Conservation (phyloP, 1,284 basidiomycete genomes). For the Sanghuangporus baumii region DNA sequence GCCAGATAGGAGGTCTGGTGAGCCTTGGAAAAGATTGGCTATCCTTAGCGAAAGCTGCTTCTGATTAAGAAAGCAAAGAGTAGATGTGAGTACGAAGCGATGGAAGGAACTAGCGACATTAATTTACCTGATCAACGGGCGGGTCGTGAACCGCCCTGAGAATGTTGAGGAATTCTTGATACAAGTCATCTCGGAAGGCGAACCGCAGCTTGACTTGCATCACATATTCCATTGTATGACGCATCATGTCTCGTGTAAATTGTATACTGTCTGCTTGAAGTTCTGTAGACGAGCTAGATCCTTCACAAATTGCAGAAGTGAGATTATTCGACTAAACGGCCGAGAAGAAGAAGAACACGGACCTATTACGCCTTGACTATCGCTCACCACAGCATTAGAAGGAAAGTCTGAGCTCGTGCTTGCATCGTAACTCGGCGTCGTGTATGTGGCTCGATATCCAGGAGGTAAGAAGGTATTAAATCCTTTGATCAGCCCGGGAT, state of each 20-base stretch:
- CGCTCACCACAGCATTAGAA: constrained; percentile 58
- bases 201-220: constrained; percentile 97
- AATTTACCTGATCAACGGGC: constrained; percentile 68
- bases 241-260: constrained; percentile 9
- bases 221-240: constrained; percentile 72
- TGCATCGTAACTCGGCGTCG: constrained; percentile 47
- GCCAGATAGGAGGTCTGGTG: constrained; percentile 85
- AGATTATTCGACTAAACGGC: neutral
- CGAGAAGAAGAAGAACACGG: neutral
- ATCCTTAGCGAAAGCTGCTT: constrained; percentile 82
- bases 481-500: constrained; percentile 88
- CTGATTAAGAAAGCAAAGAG: constrained; percentile 29
- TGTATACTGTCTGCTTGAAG: neutral
- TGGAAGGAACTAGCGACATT: constrained; percentile 36
- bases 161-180: constrained; percentile 92
- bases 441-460: constrained; percentile 89
- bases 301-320: neutral
- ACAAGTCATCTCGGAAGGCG: constrained; percentile 79
- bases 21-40: constrained; percentile 80
- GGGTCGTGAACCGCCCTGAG: constrained; percentile 59
- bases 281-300: neutral
- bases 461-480: constrained; percentile 97
- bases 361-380: neutral
- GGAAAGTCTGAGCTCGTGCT: constrained; percentile 83
- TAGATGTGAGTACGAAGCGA: constrained; percentile 32